Conservation (phyloP, 2,329 filamentous ascomycete species). For the Penicillium sclerotigenum region DNA sequence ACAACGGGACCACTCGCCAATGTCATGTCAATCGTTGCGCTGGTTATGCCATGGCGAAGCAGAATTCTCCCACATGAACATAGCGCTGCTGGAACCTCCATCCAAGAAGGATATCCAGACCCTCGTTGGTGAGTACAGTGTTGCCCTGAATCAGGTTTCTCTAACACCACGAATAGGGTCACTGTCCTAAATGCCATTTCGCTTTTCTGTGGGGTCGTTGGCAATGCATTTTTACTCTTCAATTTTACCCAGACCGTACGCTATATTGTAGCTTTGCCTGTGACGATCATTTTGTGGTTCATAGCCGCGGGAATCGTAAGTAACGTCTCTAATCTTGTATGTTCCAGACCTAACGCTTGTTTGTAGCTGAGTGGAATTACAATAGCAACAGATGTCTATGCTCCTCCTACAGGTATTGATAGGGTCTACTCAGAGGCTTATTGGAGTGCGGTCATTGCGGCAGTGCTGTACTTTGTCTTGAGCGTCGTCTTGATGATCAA, state of each 20-base stretch:
- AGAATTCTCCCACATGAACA: constrained; percentile 45
- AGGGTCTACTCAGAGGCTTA: constrained; percentile 73
- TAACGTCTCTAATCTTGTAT: constrained; percentile 2
- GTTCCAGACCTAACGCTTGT: not conserved
- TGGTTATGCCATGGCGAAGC: constrained; percentile 75
- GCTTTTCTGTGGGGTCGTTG: constrained; percentile 69
- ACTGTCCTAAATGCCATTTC: constrained; percentile 74
- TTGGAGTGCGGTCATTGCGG: constrained; percentile 80
- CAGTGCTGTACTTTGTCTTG: constrained; percentile 73
- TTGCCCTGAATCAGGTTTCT: not conserved
- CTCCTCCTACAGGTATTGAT: constrained; percentile 47
- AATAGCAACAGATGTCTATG: constrained; percentile 62
- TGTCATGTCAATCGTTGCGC: constrained; percentile 78
- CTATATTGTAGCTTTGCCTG: constrained; percentile 76
- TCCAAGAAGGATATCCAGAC: constrained; percentile 60
- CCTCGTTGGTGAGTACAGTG: constrained; percentile 60
- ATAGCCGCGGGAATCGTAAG: constrained; percentile 58
- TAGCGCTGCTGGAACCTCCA: constrained; percentile 47
- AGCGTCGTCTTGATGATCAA: constrained; percentile 75
- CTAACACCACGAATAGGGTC: constrained; percentile 50
- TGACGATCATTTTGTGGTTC: constrained; percentile 79
- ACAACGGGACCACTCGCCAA: constrained; percentile 84
- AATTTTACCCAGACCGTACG: constrained; percentile 81
- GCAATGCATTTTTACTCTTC: constrained; percentile 77
- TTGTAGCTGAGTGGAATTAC: constrained; percentile 63